Evolutionary conservation across 108 stramenopile species (phyloP).

Genomic region (Nitzschia putrida): DNA sequence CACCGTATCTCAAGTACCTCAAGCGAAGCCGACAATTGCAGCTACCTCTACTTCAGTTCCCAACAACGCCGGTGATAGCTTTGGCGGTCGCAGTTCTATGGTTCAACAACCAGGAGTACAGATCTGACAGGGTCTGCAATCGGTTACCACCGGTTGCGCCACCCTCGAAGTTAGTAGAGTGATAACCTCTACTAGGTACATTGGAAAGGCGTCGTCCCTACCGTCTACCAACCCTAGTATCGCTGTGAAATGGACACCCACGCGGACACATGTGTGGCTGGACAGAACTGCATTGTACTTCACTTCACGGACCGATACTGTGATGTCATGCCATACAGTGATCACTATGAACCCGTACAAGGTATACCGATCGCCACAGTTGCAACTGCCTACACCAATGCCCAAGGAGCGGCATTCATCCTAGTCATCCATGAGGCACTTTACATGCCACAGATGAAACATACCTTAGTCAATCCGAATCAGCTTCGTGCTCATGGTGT

Average conservation of each 20-base stretch:
- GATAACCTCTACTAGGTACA: too few species aligned
- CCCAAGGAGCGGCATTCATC: slow-evolving; percentile 9
- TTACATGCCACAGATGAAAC: slow-evolving; percentile 28
- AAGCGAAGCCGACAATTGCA: too few species aligned
- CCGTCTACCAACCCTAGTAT: too few species aligned
- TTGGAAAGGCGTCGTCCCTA: too few species aligned
- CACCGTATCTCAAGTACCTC: too few species aligned
- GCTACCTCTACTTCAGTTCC: too few species aligned
- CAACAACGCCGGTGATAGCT: too few species aligned
- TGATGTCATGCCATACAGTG: background rate
- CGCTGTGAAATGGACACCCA: slow-evolving; percentile 51
- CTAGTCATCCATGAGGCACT: slow-evolving; percentile 33
- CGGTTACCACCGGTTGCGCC: too few species aligned
- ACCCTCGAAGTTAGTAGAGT: too few species aligned
- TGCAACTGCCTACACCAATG: slow-evolving; percentile 21
- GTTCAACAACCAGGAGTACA: too few species aligned
- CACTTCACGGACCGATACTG: background rate
- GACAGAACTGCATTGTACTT: background rate
- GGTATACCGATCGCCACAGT: slow-evolving; percentile 16
- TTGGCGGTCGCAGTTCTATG: too few species aligned
- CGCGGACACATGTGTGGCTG: slow-evolving; percentile 35
- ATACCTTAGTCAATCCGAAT: slow-evolving; percentile 32
- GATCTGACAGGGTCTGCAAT: too few species aligned
- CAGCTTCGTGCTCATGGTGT: slow-evolving; percentile 26
- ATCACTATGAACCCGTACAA: background rate